A percentile compares a stretch with the other conserved stretches of the same genome.
These are phyloP conservation scores for Trichoderma polysporum DNA, from an alignment of 2,329 filamentous ascomycete species.

Conservation along the genomic window DNA sequence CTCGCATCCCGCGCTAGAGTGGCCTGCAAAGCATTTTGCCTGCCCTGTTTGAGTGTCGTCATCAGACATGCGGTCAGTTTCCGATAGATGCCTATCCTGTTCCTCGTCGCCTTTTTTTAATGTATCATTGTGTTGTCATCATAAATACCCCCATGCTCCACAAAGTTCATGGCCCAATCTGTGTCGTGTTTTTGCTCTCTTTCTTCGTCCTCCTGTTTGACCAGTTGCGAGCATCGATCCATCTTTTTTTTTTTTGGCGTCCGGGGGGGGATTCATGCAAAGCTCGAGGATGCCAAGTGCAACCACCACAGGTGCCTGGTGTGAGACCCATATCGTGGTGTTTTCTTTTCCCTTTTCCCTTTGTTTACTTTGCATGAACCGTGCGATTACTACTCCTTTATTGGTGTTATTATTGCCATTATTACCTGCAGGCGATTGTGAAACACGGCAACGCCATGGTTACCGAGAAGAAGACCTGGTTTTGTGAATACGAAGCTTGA, in stretches of 20 bases:
- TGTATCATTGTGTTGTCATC: neutral
- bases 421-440: slow-evolving; percentile 10
- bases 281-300: neutral
- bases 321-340: slow-evolving; percentile 1
- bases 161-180: neutral
- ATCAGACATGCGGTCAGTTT: slow-evolving; percentile 19
- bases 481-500: slow-evolving; percentile 16
- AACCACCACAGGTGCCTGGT: neutral
- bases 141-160: slow-evolving; percentile 9
- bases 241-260: neutral
- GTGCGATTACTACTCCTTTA: neutral
- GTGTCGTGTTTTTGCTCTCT: neutral
- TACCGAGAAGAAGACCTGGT: neutral
- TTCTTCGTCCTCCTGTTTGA: neutral
- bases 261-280: slow-evolving; percentile 6
- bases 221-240: neutral
- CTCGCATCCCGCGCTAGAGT: slow-evolving; percentile 12
- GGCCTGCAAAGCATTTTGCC: slow-evolving; percentile 13
- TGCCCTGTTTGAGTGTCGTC: slow-evolving; percentile 9
- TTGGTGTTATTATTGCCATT: neutral
- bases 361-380: slow-evolving; percentile 13
- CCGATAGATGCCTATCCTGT: neutral
- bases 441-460: slow-evolving; percentile 17
- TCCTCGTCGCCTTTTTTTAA: neutral
- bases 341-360: neutral